These are phyloP conservation scores for Nannochloropsis salina DNA, from an alignment of 108 stramenopile genomes.

Conservation along the genomic window DNA sequence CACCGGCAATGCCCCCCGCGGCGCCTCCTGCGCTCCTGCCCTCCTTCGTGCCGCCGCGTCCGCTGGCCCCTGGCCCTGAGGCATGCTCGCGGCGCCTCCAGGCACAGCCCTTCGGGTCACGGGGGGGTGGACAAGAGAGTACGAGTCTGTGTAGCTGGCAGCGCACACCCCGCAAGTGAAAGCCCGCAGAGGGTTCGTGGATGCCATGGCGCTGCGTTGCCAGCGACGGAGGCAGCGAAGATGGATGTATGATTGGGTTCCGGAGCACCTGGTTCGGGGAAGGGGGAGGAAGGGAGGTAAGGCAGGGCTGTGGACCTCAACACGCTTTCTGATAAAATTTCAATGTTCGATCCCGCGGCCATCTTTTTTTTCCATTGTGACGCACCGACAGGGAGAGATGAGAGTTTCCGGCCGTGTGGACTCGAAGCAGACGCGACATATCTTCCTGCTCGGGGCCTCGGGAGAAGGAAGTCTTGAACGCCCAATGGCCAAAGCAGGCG, in stretches of 20 bases:
- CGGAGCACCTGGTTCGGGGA: neutral
- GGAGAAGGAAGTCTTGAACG: too few relatives aligned
- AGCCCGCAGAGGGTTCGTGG: neutral
- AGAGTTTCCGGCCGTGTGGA: neutral
- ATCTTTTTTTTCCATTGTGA: neutral
- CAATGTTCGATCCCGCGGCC: neutral
- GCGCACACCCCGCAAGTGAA: neutral
- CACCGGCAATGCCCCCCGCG: neutral
- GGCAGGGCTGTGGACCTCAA: neutral
- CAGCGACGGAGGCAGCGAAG: neutral
- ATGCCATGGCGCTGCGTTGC: slow-evolving; percentile 10
- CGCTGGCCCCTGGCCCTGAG: too few relatives aligned
- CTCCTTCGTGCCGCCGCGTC: neutral
- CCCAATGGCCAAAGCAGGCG: too few relatives aligned
- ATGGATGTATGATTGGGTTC: neutral
- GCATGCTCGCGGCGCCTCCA: too few relatives aligned
- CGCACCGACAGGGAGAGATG: neutral
- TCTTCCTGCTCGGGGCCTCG: neutral
- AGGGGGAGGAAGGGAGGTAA: neutral
- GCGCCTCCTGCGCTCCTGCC: neutral
- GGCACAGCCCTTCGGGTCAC: too few relatives aligned
- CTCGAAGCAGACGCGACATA: neutral
- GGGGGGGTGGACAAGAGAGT: neutral
- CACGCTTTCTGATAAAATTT: too few relatives aligned
- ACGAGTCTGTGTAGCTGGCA: neutral